Evolutionary conservation across 139 green algal species (phyloP), one percentile per base, ranked within the genome.

Genomic region (Zygnema cylindricum): DNA sequence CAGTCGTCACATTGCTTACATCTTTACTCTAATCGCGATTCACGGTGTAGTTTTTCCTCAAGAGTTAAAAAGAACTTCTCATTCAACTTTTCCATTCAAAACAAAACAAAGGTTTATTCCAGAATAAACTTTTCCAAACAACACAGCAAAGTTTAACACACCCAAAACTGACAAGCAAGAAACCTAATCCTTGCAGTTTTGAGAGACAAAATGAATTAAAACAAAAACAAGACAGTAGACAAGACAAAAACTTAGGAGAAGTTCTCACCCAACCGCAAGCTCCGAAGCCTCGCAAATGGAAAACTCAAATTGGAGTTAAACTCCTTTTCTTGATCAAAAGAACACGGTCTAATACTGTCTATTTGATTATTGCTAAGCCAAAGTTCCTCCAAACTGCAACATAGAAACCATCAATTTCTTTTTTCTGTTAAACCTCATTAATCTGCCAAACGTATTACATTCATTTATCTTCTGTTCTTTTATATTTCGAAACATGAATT

Each of bases 311-410:
- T n/a, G 30, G 57, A n/a, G n/a, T n/a, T n/a, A n/a, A n/a, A n/a
- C 71, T 11, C 71, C 71, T 55, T 11, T 79, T 3, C 11, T 30
- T 11, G 7, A 7, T 42, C 38, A 3, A 16, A 7, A 79, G 71
- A 79, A 41, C 36, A 79, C 11, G 71, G 71, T 3, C 43, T 3
- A 11, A 79, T 43, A 11, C 38, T 79, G 11, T 7, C 11, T 11
- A 79, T 7, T 16, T 25, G 36, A 79, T 79, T 79, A 16, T 43
- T 43, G 38, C 71, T 79, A 16, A 79, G 71, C 36, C 38, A 55
- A 43, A 79, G 71, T 43, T 55, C 71, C 71, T 79, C 7, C 71
- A 79, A 11, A 79, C 71, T 79, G 38, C 71, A 79, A 43, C 30
- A 73, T 73, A 73, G 30, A 73, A 30, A 73, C 30, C 30, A 79